phyloP scores from a whole-genome alignment of 2,329 filamentous ascomycete genomes.

The Alternaria angustiovoidea region DNA sequence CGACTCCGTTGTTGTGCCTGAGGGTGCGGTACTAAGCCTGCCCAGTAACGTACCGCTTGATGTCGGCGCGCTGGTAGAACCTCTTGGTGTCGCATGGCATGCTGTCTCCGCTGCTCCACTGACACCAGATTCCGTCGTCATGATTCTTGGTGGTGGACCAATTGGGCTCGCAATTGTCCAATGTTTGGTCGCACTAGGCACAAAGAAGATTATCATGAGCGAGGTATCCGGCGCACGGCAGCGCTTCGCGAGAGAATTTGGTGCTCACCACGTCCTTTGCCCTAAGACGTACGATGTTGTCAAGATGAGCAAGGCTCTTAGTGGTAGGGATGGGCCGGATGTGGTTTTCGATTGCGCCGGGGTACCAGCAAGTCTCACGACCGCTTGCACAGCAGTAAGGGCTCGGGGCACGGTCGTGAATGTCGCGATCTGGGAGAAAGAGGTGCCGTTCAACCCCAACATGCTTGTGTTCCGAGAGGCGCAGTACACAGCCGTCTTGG shows the following conservation, averaged over 20 bases:
- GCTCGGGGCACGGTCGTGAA: constrained; percentile 68
- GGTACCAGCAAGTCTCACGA: constrained; percentile 57
- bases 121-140: constrained; percentile 56
- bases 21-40: constrained; percentile 59
- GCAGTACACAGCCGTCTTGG: constrained; percentile 59
- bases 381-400: constrained; percentile 59
- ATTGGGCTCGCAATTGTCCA: constrained; percentile 69
- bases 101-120: constrained; percentile 62
- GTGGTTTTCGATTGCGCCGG: constrained; percentile 70
- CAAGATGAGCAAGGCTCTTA: constrained; percentile 57
- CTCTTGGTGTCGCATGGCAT: constrained; percentile 71
- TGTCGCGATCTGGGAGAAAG: constrained; percentile 70
- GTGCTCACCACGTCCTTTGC: constrained; percentile 64
- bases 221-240: constrained; percentile 63
- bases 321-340: constrained; percentile 61
- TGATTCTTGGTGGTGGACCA: constrained; percentile 69
- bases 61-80: constrained; percentile 67
- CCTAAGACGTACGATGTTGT: constrained; percentile 62
- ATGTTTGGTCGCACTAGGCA: constrained; percentile 63
- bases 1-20: constrained; percentile 63
- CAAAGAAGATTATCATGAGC: constrained; percentile 64
- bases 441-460: constrained; percentile 63
- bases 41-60: constrained; percentile 63
- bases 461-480: constrained; percentile 63
- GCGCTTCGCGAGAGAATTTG: constrained; percentile 62